phyloP scores from a whole-genome alignment of 495 filamentous ascomycete genomes.

The Talaromyces nanjingensis region DNA sequence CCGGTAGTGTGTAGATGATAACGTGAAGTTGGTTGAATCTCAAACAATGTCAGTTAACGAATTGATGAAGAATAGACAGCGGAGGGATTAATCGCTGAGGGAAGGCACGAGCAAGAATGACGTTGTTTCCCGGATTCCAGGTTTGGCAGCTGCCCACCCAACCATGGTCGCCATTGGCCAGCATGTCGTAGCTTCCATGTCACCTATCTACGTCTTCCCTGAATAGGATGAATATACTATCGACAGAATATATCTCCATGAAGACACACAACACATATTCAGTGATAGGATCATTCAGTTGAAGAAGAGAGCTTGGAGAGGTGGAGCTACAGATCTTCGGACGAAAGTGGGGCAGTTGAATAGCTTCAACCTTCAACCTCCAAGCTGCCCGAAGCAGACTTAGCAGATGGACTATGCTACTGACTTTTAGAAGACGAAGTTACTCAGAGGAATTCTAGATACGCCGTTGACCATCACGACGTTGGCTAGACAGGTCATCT shows the following conservation, averaged over 20 bases:
- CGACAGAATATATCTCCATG: not conserved
- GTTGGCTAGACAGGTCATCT: not conserved
- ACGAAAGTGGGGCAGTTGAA: not conserved
- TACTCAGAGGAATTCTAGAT: not conserved
- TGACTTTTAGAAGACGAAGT: no score
- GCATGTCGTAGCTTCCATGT: not conserved
- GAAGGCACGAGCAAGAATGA: constrained; percentile 1
- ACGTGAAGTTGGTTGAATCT: not conserved
- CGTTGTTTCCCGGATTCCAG: constrained; percentile 2
- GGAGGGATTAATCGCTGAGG: not conserved
- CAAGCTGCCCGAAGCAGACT: not conserved
- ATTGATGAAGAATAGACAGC: no score
- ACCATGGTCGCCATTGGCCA: constrained; percentile 1
- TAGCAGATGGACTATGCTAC: not conserved
- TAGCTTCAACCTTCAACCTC: not conserved
- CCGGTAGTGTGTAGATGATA: not conserved
- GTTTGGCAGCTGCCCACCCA: constrained; percentile 6
- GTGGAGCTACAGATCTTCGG: not conserved
- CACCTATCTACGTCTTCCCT: not conserved
- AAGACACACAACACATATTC: not conserved
- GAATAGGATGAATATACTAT: not conserved
- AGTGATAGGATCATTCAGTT: no score
- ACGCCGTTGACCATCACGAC: not conserved
- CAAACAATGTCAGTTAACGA: not conserved
- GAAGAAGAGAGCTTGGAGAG: not conserved